Evolutionary conservation across 2,329 filamentous ascomycete species (phyloP).

Genomic region (Calonectria montana): DNA sequence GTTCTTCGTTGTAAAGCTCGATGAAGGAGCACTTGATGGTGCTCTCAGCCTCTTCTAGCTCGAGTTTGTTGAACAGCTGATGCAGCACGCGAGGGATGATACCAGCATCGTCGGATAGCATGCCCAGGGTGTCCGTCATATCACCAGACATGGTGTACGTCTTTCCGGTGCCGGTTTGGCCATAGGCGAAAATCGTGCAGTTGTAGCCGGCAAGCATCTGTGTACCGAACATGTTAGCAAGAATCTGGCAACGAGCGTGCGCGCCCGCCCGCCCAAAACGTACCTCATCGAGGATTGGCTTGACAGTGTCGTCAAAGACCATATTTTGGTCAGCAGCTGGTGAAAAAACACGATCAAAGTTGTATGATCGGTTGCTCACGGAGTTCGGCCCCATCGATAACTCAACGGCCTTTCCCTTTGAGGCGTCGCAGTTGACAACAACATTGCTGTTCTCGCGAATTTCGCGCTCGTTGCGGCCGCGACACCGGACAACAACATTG

Average conservation of each 20-base stretch:
- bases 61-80: slow-evolving; percentile 86
- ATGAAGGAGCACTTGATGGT: slow-evolving; percentile 99
- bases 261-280: slow-evolving; percentile 35
- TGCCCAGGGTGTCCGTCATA: slow-evolving; percentile 87
- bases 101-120: slow-evolving; percentile 90
- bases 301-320: slow-evolving; percentile 95
- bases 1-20: slow-evolving; percentile 97
- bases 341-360: slow-evolving; percentile 97
- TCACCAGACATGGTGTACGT: slow-evolving; percentile 99
- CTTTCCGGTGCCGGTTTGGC: slow-evolving; percentile 97
- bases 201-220: slow-evolving; percentile 96
- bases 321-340: slow-evolving; percentile 93
- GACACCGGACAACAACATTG: slow-evolving; percentile 94
- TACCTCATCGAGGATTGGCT: slow-evolving; percentile 93
- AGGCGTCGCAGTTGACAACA: slow-evolving; percentile 88
- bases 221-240: slow-evolving; percentile 14
- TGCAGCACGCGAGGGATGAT: slow-evolving; percentile 95
- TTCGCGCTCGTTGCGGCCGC: slow-evolving; percentile 92
- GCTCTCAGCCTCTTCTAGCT: slow-evolving; percentile 81
- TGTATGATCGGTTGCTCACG: slow-evolving; percentile 94
- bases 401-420: slow-evolving; percentile 85
- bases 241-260: too few species aligned
- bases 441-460: slow-evolving; percentile 95
- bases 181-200: slow-evolving; percentile 98
- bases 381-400: slow-evolving; percentile 93